Conservation (phyloP, 2,329 filamentous ascomycete genomes). For the Fusarium robinianum region DNA sequence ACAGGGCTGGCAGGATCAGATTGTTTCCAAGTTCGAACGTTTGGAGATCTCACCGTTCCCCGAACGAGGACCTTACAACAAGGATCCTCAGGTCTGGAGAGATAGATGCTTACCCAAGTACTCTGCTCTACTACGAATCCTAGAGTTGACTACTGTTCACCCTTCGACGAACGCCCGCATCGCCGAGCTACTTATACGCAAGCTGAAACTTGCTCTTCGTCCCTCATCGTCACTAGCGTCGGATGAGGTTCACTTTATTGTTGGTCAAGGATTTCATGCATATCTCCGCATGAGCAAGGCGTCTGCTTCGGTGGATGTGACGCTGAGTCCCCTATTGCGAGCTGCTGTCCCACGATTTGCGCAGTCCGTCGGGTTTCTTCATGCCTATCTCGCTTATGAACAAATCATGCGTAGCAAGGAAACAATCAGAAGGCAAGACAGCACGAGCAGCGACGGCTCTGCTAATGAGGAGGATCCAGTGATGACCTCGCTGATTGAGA, state of each 20-base stretch:
- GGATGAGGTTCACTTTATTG: constrained; percentile 71
- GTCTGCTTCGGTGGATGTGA: constrained; percentile 60
- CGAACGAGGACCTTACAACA: constrained; percentile 64
- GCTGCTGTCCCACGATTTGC: constrained; percentile 69
- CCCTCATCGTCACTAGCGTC: constrained; percentile 63
- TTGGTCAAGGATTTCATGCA: constrained; percentile 74
- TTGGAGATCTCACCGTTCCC: constrained; percentile 68
- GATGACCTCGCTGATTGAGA: constrained; percentile 67
- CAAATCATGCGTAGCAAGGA: constrained; percentile 35
- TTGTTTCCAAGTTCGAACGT: constrained; percentile 70
- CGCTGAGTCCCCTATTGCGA: constrained; percentile 68
- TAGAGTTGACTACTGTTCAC: constrained; percentile 65
- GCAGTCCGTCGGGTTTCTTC: constrained; percentile 67
- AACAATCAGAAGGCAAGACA: constrained; percentile 30
- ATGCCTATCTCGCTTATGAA: constrained; percentile 64
- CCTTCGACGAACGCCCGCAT: constrained; percentile 69
- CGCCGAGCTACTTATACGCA: constrained; percentile 66
- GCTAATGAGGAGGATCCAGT: constrained; percentile 62
- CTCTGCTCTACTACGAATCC: constrained; percentile 66
- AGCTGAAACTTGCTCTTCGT: constrained; percentile 66
- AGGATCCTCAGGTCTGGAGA: constrained; percentile 65
- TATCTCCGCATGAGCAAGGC: constrained; percentile 69
- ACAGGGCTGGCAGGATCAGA: constrained; percentile 73
- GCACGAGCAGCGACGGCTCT: constrained; percentile 49
- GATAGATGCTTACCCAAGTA: constrained; percentile 69